phyloP scores from a whole-genome alignment of 179 eudicot species.

The Patellifolia procumbens region DNA sequence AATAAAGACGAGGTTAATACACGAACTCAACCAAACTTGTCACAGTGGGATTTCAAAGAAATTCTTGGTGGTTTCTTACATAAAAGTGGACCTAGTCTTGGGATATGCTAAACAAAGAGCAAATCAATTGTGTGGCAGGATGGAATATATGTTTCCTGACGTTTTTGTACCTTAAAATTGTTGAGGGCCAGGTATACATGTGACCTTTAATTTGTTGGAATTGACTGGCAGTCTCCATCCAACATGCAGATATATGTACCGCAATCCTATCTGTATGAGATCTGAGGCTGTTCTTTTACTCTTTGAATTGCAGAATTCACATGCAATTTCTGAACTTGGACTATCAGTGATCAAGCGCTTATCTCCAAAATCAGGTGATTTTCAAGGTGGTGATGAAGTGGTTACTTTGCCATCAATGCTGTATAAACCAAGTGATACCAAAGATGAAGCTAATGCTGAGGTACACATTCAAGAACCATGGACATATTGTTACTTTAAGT shows the following conservation, averaged over 20 bases:
- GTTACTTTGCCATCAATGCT: conserved; percentile 60
- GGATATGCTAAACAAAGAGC: not conserved
- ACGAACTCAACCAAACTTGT: not conserved
- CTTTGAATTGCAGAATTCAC: conserved; percentile 61
- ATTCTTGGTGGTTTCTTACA: not conserved
- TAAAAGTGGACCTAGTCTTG: not conserved
- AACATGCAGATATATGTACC: not conserved
- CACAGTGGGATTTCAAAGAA: not conserved
- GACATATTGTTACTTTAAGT: not conserved
- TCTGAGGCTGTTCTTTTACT: conserved; percentile 15
- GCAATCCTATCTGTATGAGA: conserved; percentile 2
- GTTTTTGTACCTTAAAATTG: too few species aligned
- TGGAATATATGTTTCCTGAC: not conserved
- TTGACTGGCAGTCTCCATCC: not conserved
- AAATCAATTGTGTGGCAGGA: not conserved
- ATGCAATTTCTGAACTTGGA: conserved; percentile 88
- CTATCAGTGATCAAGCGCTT: conserved; percentile 66
- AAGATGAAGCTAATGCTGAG: conserved; percentile 57
- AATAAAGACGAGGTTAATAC: not conserved
- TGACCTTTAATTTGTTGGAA: not conserved
- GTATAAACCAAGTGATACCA: conserved; percentile 59
- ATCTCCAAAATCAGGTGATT: conserved; percentile 48
- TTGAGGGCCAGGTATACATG: conserved; percentile 19
- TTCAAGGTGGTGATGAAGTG: conserved; percentile 38
- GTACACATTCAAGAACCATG: conserved; percentile 33